Conservation (phyloP, 495 filamentous ascomycete genomes). For the Emericellopsis terricola region DNA sequence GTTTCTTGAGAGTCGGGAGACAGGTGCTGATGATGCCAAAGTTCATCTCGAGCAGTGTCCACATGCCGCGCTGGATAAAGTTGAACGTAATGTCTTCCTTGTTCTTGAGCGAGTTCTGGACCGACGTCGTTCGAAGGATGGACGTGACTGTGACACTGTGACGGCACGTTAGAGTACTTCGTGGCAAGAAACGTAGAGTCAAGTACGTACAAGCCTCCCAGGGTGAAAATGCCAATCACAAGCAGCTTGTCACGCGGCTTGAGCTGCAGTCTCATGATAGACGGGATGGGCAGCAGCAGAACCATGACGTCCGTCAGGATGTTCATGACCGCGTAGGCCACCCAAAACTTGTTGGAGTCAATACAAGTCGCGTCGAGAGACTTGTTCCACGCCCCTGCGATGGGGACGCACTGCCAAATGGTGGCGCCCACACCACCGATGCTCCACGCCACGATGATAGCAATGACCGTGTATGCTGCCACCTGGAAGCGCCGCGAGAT, state of each 20-base stretch:
- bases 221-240: slow-evolving; percentile 1
- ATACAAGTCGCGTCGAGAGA: slow-evolving; percentile 12
- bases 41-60: slow-evolving; percentile 3
- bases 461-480: slow-evolving; percentile 8
- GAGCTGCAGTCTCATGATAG: slow-evolving; percentile 10
- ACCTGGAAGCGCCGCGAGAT: slow-evolving; percentile 7
- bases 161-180: not conserved
- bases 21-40: slow-evolving; percentile 2
- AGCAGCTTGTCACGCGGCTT: not conserved
- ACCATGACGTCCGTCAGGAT: slow-evolving; percentile 19
- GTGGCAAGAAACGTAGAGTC: not conserved
- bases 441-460: slow-evolving; percentile 10
- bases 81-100: slow-evolving; percentile 1
- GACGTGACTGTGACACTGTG: slow-evolving; percentile 2
- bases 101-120: slow-evolving; percentile 1
- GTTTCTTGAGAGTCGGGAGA: not conserved
- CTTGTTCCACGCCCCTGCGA: slow-evolving; percentile 12
- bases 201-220: slow-evolving; percentile 5
- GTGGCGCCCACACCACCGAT: slow-evolving; percentile 8
- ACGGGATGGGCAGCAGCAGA: slow-evolving; percentile 18
- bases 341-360: slow-evolving; percentile 2
- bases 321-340: slow-evolving; percentile 9
- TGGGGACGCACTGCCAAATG: slow-evolving; percentile 14
- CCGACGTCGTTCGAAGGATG: slow-evolving; percentile 2
- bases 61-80: slow-evolving; percentile 4